Base-by-base conservation (phyloP, 495 filamentous ascomycete species). In the Neurospora cerealis region DNA sequence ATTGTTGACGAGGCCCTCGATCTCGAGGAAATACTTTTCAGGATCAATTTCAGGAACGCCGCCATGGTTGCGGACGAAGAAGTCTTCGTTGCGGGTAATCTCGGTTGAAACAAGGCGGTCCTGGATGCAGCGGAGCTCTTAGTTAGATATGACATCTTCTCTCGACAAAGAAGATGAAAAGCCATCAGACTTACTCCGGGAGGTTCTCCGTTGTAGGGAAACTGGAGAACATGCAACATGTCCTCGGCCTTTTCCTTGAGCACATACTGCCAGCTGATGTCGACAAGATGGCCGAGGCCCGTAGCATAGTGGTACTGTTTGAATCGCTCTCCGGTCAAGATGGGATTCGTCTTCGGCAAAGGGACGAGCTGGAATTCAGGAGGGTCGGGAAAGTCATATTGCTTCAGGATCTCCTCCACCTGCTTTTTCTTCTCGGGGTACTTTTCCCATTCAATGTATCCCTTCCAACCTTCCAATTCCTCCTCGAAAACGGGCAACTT, bases 191-290 rank as follows among this genome's bases (percentile, higher is more conserved):
- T 40, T 15, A 75, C 74, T 15, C 73, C 86, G 84, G 9, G 89
- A 0, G 89, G 86, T 73, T 93, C 91, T 9, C 90, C 91, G 60
- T 92, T 92, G 81, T 92, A 92, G 0, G 90, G 91, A 74, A 92
- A 93, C 74, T 91, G 86, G 3, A 93, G 81, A 5, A 92, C 82
- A 79, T 93, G 91, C 19, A 89, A 78, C 90, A 92, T 92, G 75
- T 91, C 89, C 1, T 81, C 75, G 73, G 86, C 83, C 74, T 92
- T 93, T 79, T 92, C 91, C 62, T 85, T 73, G 21, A 85, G 79
- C 6, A 92, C 91, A 17, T 75, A 85, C 3, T 81, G 74, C 91
- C 90, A 93, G 36, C 85, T 87, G 70, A 87, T 85, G 15, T 88
- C 86, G 1, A 87, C 84, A 3, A 89, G 76, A 17, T 80, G 75